Evolutionary conservation across 306 rosid genomes (phyloP).

Genomic region (Cyamopsis tetragonoloba): DNA sequence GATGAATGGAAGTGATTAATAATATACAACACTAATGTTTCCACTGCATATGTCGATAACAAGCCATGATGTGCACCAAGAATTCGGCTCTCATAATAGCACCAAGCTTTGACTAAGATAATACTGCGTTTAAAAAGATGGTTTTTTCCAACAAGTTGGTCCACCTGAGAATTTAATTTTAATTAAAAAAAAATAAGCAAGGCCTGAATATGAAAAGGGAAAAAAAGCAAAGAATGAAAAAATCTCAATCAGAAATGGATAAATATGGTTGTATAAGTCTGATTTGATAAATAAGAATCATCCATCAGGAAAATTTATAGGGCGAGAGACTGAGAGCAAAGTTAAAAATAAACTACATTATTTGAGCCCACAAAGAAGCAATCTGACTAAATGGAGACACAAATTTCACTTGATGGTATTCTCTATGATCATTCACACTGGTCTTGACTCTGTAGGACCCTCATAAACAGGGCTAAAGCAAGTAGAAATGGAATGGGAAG

Average conservation of each 20-base stretch:
- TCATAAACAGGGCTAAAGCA: neutral
- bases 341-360: slow-evolving; percentile 6
- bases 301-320: neutral
- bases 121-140: slow-evolving; percentile 63
- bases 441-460: neutral
- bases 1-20: slow-evolving; percentile 56
- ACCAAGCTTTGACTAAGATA: slow-evolving; percentile 72
- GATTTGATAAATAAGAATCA: neutral
- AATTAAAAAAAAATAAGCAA: neutral
- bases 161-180: slow-evolving; percentile 37
- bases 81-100: slow-evolving; percentile 72
- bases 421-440: neutral
- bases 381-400: slow-evolving; percentile 12
- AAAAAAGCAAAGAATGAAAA: neutral
- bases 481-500: slow-evolving; percentile 4
- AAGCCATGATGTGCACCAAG: slow-evolving; percentile 67
- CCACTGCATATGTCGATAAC: slow-evolving; percentile 66
- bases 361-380: slow-evolving; percentile 2
- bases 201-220: neutral
- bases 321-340: neutral
- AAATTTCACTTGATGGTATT: neutral
- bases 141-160: slow-evolving; percentile 49
- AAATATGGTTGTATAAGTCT: neutral
- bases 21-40: slow-evolving; percentile 54
- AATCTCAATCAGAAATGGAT: slow-evolving; percentile 1